Percentiles rank a stretch among this genome's conserved stretches.
Evolutionary conservation across 2,329 filamentous ascomycete genomes (phyloP).

Genomic region (Fusarium secorum): DNA sequence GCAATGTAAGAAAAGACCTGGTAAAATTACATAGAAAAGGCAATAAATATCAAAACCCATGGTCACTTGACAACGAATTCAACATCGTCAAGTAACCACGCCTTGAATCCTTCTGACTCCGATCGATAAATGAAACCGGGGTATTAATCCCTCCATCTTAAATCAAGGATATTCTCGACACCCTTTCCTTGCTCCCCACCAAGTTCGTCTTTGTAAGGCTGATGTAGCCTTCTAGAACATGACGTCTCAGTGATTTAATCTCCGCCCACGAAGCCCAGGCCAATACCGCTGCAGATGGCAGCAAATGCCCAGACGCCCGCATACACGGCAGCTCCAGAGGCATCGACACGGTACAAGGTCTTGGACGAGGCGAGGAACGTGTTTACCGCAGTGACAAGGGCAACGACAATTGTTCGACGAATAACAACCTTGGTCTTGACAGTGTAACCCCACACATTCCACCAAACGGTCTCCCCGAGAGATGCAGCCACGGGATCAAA

Average conservation of each 20-base stretch:
- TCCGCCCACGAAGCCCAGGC: slow-evolving; percentile 60
- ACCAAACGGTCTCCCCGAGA: slow-evolving; percentile 73
- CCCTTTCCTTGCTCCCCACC: not conserved
- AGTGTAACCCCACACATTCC: slow-evolving; percentile 76
- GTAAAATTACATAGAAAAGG: slow-evolving; percentile 3
- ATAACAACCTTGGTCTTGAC: slow-evolving; percentile 69
- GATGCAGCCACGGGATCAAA: slow-evolving; percentile 73
- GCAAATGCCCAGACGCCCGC: slow-evolving; percentile 77
- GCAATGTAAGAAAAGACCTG: not conserved
- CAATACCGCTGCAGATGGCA: slow-evolving; percentile 65
- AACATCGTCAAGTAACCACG: slow-evolving; percentile 13
- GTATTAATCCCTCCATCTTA: slow-evolving; percentile 29
- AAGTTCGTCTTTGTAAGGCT: slow-evolving; percentile 24
- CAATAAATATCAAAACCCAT: slow-evolving; percentile 1
- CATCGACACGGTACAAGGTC: slow-evolving; percentile 74
- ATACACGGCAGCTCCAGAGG: slow-evolving; percentile 75
- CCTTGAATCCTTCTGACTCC: slow-evolving; percentile 20
- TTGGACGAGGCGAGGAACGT: slow-evolving; percentile 71
- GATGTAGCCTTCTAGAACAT: slow-evolving; percentile 12
- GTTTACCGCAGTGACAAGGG: slow-evolving; percentile 64
- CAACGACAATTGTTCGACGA: slow-evolving; percentile 67
- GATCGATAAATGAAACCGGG: slow-evolving; percentile 20
- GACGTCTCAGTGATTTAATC: slow-evolving; percentile 39
- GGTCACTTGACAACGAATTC: not conserved
- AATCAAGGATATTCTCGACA: slow-evolving; percentile 17